A percentile compares a stretch with the other conserved stretches of the same genome.
These are phyloP conservation scores for Grosmannia serpens DNA, from an alignment of 2,329 filamentous ascomycete species.

Conservation along the genomic window DNA sequence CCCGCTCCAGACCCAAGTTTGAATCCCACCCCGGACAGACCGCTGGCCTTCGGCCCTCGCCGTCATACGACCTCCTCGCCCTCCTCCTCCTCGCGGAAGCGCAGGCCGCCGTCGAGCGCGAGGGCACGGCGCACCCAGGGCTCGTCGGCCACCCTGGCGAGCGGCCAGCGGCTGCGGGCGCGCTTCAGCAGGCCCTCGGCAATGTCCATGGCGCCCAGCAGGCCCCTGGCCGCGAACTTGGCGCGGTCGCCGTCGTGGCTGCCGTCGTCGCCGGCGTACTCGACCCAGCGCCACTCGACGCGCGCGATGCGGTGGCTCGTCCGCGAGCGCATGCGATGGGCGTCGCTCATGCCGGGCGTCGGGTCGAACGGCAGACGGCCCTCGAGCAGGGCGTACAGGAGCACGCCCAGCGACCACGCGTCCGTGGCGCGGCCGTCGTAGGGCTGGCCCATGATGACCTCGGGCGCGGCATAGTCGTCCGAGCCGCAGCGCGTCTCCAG, in stretches of 20 bases:
- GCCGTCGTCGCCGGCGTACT: conserved; percentile 71
- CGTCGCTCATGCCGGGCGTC: conserved; percentile 66
- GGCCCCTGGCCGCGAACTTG: conserved; percentile 50
- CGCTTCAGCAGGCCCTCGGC: conserved; percentile 80
- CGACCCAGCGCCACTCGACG: conserved; percentile 90
- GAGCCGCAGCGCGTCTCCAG: conserved; percentile 91
- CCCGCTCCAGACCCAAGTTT: too few species aligned
- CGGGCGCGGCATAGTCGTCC: conserved; percentile 93
- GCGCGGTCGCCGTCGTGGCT: conserved; percentile 61
- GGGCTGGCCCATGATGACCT: conserved; percentile 87
- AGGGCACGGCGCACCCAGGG: conserved; percentile 73
- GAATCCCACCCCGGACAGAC: too few species aligned
- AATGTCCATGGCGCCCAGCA: conserved; percentile 66
- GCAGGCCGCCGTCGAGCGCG: conserved; percentile 49
- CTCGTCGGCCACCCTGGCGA: conserved; percentile 60
- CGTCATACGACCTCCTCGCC: conserved; percentile 35
- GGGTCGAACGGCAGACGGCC: conserved; percentile 89
- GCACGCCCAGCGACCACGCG: conserved; percentile 87
- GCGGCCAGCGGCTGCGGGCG: conserved; percentile 62
- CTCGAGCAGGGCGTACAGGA: conserved; percentile 88
- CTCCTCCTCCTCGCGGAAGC: conserved; percentile 47
- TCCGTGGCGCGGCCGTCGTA: conserved; percentile 91
- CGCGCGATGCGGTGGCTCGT: conserved; percentile 91
- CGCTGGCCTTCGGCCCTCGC: not conserved
- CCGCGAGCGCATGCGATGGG: conserved; percentile 62